phyloP scores from a whole-genome alignment of 306 rosid species.

The Dalbergia cultrata region DNA sequence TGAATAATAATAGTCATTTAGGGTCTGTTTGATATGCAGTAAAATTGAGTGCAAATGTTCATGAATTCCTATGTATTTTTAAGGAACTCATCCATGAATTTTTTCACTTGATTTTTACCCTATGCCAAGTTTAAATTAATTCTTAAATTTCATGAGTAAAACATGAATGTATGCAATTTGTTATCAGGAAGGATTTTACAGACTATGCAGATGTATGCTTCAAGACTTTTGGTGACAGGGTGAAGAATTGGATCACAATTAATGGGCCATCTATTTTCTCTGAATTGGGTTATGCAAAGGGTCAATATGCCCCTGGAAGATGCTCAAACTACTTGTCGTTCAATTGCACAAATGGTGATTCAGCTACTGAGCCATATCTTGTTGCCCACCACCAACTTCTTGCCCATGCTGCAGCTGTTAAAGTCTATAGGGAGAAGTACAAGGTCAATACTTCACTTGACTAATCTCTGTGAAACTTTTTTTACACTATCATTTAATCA shows the following conservation, averaged over 20 bases:
- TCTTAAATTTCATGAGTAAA: not conserved
- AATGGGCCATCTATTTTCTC: slow-evolving; percentile 49
- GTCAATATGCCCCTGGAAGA: slow-evolving; percentile 50
- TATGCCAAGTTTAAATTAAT: not conserved
- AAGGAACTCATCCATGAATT: too few relatives aligned
- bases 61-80: too few relatives aligned
- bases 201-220: slow-evolving; percentile 55
- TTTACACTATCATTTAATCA: too few relatives aligned
- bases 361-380: slow-evolving; percentile 52
- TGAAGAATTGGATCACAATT: slow-evolving; percentile 56
- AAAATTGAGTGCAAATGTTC: too few relatives aligned
- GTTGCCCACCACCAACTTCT: slow-evolving; percentile 53
- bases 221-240: slow-evolving; percentile 56
- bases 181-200: slow-evolving; percentile 44
- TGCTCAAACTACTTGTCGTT: slow-evolving; percentile 44
- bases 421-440: slow-evolving; percentile 47
- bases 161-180: not conserved
- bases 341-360: slow-evolving; percentile 49
- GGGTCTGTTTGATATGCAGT: too few relatives aligned
- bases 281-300: slow-evolving; percentile 25
- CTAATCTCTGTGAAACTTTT: too few relatives aligned
- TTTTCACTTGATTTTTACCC: too few relatives aligned
- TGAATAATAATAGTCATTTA: not conserved
- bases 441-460: slow-evolving; percentile 31
- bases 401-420: slow-evolving; percentile 55